These are phyloP conservation scores for Dipteronia dyeriana DNA, from an alignment of 345 rosid genomes.

Conservation along the genomic window DNA sequence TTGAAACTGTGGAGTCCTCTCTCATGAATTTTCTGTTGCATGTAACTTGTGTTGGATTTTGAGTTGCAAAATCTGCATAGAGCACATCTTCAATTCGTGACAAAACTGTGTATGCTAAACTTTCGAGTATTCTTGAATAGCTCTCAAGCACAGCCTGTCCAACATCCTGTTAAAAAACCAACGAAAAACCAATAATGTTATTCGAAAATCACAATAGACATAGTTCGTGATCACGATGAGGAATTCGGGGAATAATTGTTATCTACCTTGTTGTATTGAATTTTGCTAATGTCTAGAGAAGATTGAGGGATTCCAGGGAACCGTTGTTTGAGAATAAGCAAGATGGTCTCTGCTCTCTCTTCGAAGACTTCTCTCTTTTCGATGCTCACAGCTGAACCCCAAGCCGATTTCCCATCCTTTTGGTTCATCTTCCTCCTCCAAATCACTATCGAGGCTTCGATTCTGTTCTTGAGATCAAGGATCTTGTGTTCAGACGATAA, in stretches of 20 bases:
- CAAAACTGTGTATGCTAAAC: conserved; percentile 76
- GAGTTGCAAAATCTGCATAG: conserved; percentile 53
- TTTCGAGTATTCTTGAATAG: conserved; percentile 83
- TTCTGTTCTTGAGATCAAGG: conserved; percentile 79
- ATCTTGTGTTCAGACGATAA: conserved; percentile 80
- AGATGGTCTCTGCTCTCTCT: conserved; percentile 86
- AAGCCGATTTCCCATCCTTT: conserved; percentile 75
- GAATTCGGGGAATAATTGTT: no score
- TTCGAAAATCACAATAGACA: neutral
- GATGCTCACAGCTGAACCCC: conserved; percentile 82
- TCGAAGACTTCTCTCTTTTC: conserved; percentile 91
- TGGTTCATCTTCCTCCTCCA: conserved; percentile 88
- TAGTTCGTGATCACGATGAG: no score
- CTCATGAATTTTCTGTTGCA: neutral
- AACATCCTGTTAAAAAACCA: conserved; percentile 53
- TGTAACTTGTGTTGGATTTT: conserved; percentile 52
- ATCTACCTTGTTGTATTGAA: conserved; percentile 67
- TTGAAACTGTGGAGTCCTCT: conserved; percentile 12
- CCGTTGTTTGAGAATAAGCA: conserved; percentile 70
- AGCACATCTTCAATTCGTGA: conserved; percentile 84
- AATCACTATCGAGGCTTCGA: conserved; percentile 86
- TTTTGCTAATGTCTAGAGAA: conserved; percentile 83
- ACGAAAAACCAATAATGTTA: neutral
- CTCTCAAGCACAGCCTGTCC: conserved; percentile 87
- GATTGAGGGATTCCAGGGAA: conserved; percentile 87